Base-by-base conservation (phyloP, 108 stramenopile species). In the Bacterosira constricta region DNA sequence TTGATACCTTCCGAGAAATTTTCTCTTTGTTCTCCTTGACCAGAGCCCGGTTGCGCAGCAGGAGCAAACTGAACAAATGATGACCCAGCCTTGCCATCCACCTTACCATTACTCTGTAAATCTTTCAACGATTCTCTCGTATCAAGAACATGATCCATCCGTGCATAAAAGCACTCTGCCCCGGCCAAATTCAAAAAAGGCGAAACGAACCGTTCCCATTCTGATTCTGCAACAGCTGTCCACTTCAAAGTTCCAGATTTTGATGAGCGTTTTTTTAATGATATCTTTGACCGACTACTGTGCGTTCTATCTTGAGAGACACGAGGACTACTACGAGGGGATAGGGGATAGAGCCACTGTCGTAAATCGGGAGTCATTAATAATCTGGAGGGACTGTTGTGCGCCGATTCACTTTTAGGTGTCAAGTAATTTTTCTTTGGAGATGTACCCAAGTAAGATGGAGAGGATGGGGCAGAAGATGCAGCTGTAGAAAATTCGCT, bases 141-240 rank as follows among this genome's bases (percentile, higher is more conserved):
- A 57, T 68, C 66, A 1, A 77, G 45, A 20, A 81, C 68, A 47
- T 81, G 80, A 41, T 64, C 67, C 80, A 81, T 75, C 27, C 69
- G 69, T 0, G 74, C 74, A 32, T 81, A 81, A 10, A 81, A 37
- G 11, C 61, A 74, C 45, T 81, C 80, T 31, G 80, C 80, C 18
- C 58, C 74, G 30, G 68, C 69, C 30, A 81, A 31, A 34, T 69
- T 47, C 32, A 71, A 20, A 26, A 81, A 81, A n/a, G 80, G 80
- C n/a, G 80, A 76, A 2, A 70, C 69, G 30, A 75, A 81, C 9
- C 74, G 44, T 49, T 81, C 80, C 80, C 80, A 81, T 44, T 81
- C 74, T 12, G 65, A 46, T 32, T 73, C 53, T 39, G 36, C 51
- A 5, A 41, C 42, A 1, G 66, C 51, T 55, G 54, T 68, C 58